Evolutionary conservation across 2,329 filamentous ascomycete genomes (phyloP), one percentile per base, ranked within the genome.

Genomic region (Cryphonectria japonica): DNA sequence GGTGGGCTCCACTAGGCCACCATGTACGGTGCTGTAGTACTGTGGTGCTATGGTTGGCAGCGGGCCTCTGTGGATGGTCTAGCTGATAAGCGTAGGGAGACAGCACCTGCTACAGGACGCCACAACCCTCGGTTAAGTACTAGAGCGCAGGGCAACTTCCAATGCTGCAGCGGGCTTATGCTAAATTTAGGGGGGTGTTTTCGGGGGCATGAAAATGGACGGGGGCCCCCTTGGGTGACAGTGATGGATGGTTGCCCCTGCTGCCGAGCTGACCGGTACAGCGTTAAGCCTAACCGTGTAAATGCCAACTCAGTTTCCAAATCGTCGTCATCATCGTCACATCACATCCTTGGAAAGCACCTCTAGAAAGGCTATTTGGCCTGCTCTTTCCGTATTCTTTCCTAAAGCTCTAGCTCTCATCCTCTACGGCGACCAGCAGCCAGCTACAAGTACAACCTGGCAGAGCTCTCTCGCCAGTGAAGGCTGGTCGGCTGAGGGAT

Each of bases 401-500:
- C 50, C 60, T 52, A 50, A 26, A 26, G 26, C 26, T 26, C 26
- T 19, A 7, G 37, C 52, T 39, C 41, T 43, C 37, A n/a, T 66
- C 68, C 54, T 60, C 39, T 26, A 50, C 39, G n/a, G 22, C 11
- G n/a, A 29, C 11, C 54, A 8, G 14, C 41, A 39, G 29, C 37
- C 4, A 66, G 29, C 68, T 37, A n/a, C 22, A 32, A 32, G 52
- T 46, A 16, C 43, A 6, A 11, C 22, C 22, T n/a, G 22, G 46
- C 46, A 50, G 46, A 50, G 46, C 22, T 50, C 46, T 52, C 65
- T 37, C 57, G 41, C 39, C 62, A 39, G 50, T n/a, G 37, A 29
- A 32, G 39, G 50, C 46, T n/a, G 26, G 37, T 60, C 43, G 62
- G 9, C 26, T 68, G 41, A 57, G 60, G 64, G 29, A 32, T 59